phyloP scores from a whole-genome alignment of 768 basidiomycete species.

The Lactarius pseudohatsudake region DNA sequence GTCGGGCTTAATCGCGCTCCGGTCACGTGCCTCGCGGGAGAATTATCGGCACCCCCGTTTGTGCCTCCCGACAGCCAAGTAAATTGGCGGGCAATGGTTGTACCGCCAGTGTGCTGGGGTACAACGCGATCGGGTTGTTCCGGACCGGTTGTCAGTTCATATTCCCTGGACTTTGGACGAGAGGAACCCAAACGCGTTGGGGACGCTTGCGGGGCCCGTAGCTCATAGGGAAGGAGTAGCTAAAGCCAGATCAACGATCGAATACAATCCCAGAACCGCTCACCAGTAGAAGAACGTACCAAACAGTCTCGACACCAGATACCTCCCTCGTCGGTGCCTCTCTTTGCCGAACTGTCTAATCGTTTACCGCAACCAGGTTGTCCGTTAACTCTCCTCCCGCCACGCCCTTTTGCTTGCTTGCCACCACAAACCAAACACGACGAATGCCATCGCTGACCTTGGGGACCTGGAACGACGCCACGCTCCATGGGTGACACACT shows the following conservation, averaged over 20 bases:
- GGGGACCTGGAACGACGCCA: constrained; percentile 83
- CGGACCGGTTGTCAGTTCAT: constrained; percentile 41
- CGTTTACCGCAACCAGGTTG: constrained; percentile 81
- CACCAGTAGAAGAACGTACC: constrained; percentile 40
- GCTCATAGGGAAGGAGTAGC: constrained; percentile 54
- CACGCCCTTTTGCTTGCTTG: constrained; percentile 46
- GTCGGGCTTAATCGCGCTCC: constrained; percentile 68
- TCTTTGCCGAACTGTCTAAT: constrained; percentile 80
- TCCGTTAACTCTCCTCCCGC: constrained; percentile 49
- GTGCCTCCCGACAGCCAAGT: constrained; percentile 52
- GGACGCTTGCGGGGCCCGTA: constrained; percentile 53
- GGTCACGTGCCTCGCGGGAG: constrained; percentile 55
- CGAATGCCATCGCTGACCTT: constrained; percentile 78
- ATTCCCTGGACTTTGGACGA: constrained; percentile 38
- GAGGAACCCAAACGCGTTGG: constrained; percentile 51
- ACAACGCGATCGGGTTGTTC: constrained; percentile 37
- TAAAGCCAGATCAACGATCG: constrained; percentile 33
- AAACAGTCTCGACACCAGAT: constrained; percentile 87
- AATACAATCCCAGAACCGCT: neutral
- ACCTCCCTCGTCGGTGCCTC: constrained; percentile 55
- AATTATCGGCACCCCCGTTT: constrained; percentile 34
- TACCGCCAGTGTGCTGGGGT: constrained; percentile 67
- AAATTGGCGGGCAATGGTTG: constrained; percentile 73
- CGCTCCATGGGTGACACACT: constrained; percentile 80
- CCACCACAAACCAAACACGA: constrained; percentile 81